Base-by-base conservation (phyloP, 2,329 filamentous ascomycete species). In the Fusarium sp. region DNA sequence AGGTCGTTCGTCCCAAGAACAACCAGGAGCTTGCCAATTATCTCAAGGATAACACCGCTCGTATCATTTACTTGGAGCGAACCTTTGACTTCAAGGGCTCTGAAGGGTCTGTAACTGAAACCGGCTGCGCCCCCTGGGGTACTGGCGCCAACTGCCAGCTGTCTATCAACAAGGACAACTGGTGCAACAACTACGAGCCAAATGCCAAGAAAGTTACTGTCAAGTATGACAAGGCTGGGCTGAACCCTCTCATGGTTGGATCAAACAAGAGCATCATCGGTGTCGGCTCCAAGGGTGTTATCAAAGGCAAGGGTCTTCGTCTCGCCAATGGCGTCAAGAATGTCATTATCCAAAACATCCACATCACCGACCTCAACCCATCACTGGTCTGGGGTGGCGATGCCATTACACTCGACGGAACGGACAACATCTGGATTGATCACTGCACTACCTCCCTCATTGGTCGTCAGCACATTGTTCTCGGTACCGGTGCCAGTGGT, bases 311-410 rank as follows among this genome's bases (percentile, higher is more conserved):
- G 79, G 86, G 86, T 64, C 77, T 88, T 21, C 82, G 84, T 28
- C 81, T 86, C 21, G 79, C 81, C 57, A 66, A 60, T 43, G 80
- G 79, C 58, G 81, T 76, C 74, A 77, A 73, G 64, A 88, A 90
- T 76, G 79, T 90, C 74, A 89, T 90, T 73, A 85, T 89, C 75
- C 87, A 88, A 80, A 88, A 87, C 77, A 79, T 88, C 57, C 82
- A 84, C 54, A 82, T 88, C 73, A 86, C 85, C 49, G 79, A 86
- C 54, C 78, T 89, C 50, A 88, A 89, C 80, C 82, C 86, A 18
- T 72, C 84, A 73, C 86, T 87, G 72, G 85, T 89, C 71, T 89
- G 86, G 86, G 86, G 86, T 58, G 86, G 86, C 52, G 86, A 88
- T 74, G 86, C 83, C 37, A 86, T 89, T 74, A 86, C 84, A 41